Evolutionary conservation across 345 rosid species (phyloP), one percentile per base, ranked within the genome.

Genomic region (Rhizophora apiculata): DNA sequence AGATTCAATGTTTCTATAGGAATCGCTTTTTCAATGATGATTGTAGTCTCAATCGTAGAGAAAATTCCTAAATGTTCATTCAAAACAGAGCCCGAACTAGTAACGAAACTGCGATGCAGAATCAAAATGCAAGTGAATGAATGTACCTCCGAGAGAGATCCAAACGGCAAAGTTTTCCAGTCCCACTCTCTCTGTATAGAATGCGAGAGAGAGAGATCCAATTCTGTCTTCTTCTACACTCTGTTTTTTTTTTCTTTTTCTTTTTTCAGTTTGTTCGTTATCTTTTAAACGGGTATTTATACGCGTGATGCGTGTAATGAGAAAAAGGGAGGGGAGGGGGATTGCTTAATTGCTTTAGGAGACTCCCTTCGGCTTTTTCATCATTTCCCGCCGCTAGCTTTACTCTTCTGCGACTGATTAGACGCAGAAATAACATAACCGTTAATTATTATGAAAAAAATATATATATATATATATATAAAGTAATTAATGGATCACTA

Each of bases 331-430:
- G 74, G 56, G 51, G 36, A 29, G 10, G 69, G 48, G 0, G 37
- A 24, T 68, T 74, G 71, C 75, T 73, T 82, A 19, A 69, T 43
- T 46, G 49, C 19, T 22, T 51, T 16, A 15, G n/a, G n/a, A 20
- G 7, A 10, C 21, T 18, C n/a, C 1, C 39, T 29, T 21, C 8
- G n/a, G 54, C 72, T 77, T 64, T 21, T 70, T 57, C 61, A 15
- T 70, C 74, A 82, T 84, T 81, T 79, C 81, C 87, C 73, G 85
- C 90, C 85, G 88, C 71, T 65, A 76, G 83, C 87, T 79, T 80
- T 67, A 72, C 49, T 80, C 72, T 76, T 79, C 79, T 72, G 82
- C 80, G 69, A 4, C 18, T 43, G 18, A 13, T 13, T 43, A 43
- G 49, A 43, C 0, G 15, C 5, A 43, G 3, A 13, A 11, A 43